phyloP scores from a whole-genome alignment of 2,329 filamentous ascomycete genomes.

The Penicillium psychrosexuale region DNA sequence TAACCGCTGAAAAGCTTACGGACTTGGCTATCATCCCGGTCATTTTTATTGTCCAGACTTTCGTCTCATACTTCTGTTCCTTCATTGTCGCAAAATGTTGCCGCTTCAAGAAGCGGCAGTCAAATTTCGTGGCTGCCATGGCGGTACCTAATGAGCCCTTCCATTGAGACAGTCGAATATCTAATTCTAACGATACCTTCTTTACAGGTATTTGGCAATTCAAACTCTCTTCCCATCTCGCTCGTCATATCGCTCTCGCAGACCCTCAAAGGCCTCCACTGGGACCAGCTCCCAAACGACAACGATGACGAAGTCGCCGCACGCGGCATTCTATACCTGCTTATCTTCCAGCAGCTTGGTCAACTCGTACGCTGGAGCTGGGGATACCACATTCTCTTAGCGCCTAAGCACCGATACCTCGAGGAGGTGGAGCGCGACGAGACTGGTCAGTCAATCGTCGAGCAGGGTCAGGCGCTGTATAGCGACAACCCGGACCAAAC shows the following conservation, averaged over 20 bases:
- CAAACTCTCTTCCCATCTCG: conserved; percentile 95
- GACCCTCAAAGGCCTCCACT: conserved; percentile 87
- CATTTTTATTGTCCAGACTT: conserved; percentile 85
- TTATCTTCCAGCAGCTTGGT: conserved; percentile 96
- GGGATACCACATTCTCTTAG: conserved; percentile 94
- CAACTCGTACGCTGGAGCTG: conserved; percentile 96
- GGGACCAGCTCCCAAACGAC: conserved; percentile 85
- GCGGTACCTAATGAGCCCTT: conserved; percentile 52
- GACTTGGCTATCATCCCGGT: conserved; percentile 93
- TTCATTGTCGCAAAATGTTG: conserved; percentile 68
- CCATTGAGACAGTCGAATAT: background rate
- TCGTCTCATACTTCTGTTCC: conserved; percentile 79
- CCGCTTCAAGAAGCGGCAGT: conserved; percentile 76
- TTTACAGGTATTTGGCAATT: conserved; percentile 82
- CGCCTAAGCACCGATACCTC: conserved; percentile 64
- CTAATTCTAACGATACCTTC: background rate
- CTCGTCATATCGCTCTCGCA: conserved; percentile 91
- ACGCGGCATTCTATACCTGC: conserved; percentile 86
- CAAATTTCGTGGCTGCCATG: conserved; percentile 97
- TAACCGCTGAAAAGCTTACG: conserved; percentile 83
- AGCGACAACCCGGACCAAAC: conserved; percentile 39
- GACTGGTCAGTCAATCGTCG: conserved; percentile 30
- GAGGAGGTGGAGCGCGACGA: conserved; percentile 42
- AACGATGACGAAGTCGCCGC: conserved; percentile 94
- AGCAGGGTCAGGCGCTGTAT: conserved; percentile 42